phyloP scores from a whole-genome alignment of 2,329 filamentous ascomycete genomes.

The Nemania diffusa region DNA sequence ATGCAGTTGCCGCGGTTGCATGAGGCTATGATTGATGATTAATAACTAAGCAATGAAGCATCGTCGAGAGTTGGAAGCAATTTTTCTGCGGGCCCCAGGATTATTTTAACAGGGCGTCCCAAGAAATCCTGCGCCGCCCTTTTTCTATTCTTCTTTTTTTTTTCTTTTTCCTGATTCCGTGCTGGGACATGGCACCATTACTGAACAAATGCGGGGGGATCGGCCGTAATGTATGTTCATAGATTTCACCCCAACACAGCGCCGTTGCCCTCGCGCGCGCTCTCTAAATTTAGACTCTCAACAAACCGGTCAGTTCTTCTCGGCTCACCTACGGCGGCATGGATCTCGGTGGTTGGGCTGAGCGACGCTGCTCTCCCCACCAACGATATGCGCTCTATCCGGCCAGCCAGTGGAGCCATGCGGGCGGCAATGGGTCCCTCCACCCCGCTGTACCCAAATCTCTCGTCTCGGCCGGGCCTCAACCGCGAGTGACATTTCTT shows the following conservation, averaged over 20 bases:
- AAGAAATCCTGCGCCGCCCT: background rate
- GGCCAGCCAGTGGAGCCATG: constrained; percentile 4
- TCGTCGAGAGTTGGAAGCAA: constrained; percentile 6
- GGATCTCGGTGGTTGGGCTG: background rate
- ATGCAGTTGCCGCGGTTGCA: constrained; percentile 65
- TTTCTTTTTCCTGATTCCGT: background rate
- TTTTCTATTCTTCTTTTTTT: background rate
- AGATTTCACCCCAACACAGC: background rate
- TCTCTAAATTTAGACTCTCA: background rate
- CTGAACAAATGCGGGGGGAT: background rate
- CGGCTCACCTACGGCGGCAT: background rate
- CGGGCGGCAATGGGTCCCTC: constrained; percentile 31
- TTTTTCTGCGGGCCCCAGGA: background rate
- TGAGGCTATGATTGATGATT: constrained; percentile 43
- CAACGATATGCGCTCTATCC: background rate
- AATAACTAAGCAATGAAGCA: constrained; percentile 9
- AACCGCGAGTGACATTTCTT: constrained; percentile 21
- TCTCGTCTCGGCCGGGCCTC: constrained; percentile 22
- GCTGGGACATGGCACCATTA: background rate
- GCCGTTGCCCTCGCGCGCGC: background rate
- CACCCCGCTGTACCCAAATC: constrained; percentile 26
- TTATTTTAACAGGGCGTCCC: background rate
- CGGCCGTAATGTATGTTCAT: background rate
- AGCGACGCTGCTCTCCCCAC: background rate
- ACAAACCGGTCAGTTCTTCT: background rate